A percentile compares a stretch with the other conserved stretches of the same genome.
phyloP scores from a whole-genome alignment of 495 filamentous ascomycete species.

The Astrocystis sublimbata region DNA sequence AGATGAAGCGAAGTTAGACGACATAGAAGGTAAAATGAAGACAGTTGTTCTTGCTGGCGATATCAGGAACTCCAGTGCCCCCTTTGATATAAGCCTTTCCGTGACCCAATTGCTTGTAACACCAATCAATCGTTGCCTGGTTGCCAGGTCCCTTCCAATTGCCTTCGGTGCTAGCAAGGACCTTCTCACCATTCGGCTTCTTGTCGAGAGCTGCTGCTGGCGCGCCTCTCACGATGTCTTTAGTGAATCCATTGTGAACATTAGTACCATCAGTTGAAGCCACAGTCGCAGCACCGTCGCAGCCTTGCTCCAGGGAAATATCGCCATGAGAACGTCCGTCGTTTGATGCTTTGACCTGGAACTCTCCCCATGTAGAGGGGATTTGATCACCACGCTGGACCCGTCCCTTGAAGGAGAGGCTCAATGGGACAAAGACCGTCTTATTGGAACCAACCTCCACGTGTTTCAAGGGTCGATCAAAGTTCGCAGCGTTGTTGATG shows the following conservation, averaged over 20 bases:
- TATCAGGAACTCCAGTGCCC: constrained; percentile 39
- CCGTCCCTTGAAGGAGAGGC: constrained; percentile 42
- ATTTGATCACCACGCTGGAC: constrained; percentile 43
- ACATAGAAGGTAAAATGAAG: constrained; percentile 43
- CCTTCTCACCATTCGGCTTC: constrained; percentile 37
- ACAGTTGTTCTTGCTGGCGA: constrained; percentile 43
- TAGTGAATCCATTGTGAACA: constrained; percentile 34
- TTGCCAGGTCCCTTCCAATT: constrained; percentile 47
- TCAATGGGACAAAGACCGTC: constrained; percentile 35
- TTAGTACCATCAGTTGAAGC: constrained; percentile 39
- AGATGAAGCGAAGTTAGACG: neutral
- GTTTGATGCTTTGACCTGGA: constrained; percentile 42
- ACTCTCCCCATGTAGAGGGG: constrained; percentile 47
- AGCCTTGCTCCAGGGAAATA: constrained; percentile 44
- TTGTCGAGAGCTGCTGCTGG: constrained; percentile 36
- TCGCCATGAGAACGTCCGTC: constrained; percentile 46
- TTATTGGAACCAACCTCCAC: constrained; percentile 32
- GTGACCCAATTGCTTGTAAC: constrained; percentile 36
- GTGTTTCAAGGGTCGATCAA: constrained; percentile 42
- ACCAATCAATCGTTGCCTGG: constrained; percentile 40
- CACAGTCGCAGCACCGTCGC: constrained; percentile 45
- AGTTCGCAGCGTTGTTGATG: constrained; percentile 49
- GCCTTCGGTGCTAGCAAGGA: constrained; percentile 40
- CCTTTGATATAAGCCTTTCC: constrained; percentile 43
- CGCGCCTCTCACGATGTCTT: constrained; percentile 39